Percentiles rank a stretch among this genome's conserved stretches.
Evolutionary conservation across 1,284 basidiomycete species (phyloP).

Genomic region (Malassezia sp.): DNA sequence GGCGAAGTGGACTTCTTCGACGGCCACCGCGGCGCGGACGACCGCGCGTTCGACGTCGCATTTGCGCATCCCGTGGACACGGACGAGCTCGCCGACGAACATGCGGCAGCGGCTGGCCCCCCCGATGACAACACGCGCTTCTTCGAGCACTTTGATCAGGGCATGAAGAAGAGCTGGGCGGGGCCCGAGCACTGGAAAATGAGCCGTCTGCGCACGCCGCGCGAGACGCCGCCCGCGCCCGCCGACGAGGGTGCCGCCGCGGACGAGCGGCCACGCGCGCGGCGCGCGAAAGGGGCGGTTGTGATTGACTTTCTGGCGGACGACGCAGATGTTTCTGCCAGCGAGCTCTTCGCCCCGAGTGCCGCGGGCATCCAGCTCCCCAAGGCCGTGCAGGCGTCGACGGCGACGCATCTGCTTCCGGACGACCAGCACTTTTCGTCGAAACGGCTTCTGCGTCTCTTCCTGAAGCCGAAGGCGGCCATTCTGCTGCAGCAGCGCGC

Average conservation of each 20-base stretch:
- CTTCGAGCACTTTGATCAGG: conserved; percentile 88
- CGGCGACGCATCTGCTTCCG: conserved; percentile 68
- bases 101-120: conserved; percentile 49
- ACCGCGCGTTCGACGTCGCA: conserved; percentile 11
- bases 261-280: not conserved
- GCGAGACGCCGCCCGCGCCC: not conserved
- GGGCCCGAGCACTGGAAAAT: conserved; percentile 98
- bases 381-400: conserved; percentile 40
- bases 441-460: conserved; percentile 74
- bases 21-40: conserved; percentile 12
- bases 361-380: conserved; percentile 47
- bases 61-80: conserved; percentile 5
- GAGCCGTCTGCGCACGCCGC: conserved; percentile 16
- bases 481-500: conserved; percentile 49
- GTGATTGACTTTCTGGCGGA: conserved; percentile 72
- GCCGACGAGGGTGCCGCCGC: not conserved
- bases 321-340: conserved; percentile 54
- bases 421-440: conserved; percentile 97
- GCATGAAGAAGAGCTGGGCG: conserved; percentile 87
- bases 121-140: conserved; percentile 22
- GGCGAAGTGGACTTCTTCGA: conserved; percentile 49
- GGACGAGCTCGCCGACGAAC: conserved; percentile 5
- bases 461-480: conserved; percentile 61
- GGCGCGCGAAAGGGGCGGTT: conserved; percentile 58
- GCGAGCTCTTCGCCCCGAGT: conserved; percentile 61